Base-by-base conservation (phyloP, 352 stramenopile species). In the Lagenidium sp. region DNA sequence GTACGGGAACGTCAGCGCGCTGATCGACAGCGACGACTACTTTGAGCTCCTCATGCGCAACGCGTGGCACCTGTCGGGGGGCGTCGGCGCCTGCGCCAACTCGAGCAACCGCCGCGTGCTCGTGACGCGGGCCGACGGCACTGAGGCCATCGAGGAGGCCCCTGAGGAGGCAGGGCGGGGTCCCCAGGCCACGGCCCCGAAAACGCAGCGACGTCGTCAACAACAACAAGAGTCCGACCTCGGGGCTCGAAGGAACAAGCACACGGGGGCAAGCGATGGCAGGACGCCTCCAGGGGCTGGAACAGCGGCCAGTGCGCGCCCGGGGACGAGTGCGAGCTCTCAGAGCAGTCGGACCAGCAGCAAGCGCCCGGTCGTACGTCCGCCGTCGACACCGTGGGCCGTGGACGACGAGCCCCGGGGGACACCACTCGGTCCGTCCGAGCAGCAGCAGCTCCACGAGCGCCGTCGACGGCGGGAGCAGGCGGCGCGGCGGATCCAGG, bases 1-100 rank as follows among this genome's bases (percentile, higher is more conserved):
- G 55, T 94, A 94, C 57, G 47, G 56, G 21, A 87, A 87, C 47
- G 54, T 94, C 6, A 83, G 65, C 23, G 70, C 65, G 6, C 65
- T 52, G 18, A 74, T 94, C 36, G 81, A 94, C 36, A 46, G 68
- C 44, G 81, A 94, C 56, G 70, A 91, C 34, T 94, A 94, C 49
- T 94, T 93, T 50, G 74, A 87, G 51, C 48, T 83, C 20, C 83
- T 94, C 68, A 83, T 93, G 44, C 68, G 73, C 21, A 92, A 91
- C 42, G 70, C 74, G 13, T 94, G 82, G 79, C 74, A 85, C 39
- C 78, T 94, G 13, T 72, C 63, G 1, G 82, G 81, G 12, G 82
- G 81, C 12, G 44, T 60, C 1, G 81, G 74, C 2, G 57, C 55
- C 31, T 60, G 52, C n/a, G 68, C 69, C n/a, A 90, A 85, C 61